A percentile compares a stretch with the other conserved stretches of the same genome.
Evolutionary conservation across 192 early-diverging fungal species (phyloP).

Genomic region (Backusella tuberculispora): DNA sequence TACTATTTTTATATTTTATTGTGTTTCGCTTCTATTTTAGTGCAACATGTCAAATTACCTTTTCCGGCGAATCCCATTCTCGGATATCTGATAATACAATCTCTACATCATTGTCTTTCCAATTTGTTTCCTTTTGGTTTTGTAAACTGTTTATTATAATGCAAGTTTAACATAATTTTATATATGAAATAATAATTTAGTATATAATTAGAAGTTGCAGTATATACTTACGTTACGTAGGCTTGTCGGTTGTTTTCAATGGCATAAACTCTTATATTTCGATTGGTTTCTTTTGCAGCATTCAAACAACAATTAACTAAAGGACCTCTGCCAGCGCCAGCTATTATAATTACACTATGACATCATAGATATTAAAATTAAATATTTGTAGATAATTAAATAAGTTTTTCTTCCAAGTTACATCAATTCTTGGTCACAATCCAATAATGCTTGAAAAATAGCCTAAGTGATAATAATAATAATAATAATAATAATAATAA

Average conservation of each 20-base stretch:
- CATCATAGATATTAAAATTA: not conserved
- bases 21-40: slow-evolving; percentile 3
- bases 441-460: slow-evolving; percentile 60
- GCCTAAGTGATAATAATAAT: slow-evolving; percentile 42
- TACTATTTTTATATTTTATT: not conserved
- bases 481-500: too few relatives aligned
- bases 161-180: not conserved
- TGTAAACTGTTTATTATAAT: slow-evolving; percentile 57
- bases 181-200: not conserved
- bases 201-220: not conserved
- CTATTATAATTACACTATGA: slow-evolving; percentile 83
- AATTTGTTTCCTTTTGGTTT: slow-evolving; percentile 69
- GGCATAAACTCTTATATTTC: slow-evolving; percentile 75
- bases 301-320: slow-evolving; percentile 86
- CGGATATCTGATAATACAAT: slow-evolving; percentile 94
- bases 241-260: slow-evolving; percentile 98
- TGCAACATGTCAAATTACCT: slow-evolving; percentile 41
- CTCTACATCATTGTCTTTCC: slow-evolving; percentile 78
- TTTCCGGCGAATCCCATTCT: slow-evolving; percentile 69
- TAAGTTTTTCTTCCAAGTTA: slow-evolving; percentile 46
- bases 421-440: slow-evolving; percentile 48
- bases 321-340: slow-evolving; percentile 95
- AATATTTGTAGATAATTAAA: not conserved
- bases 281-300: slow-evolving; percentile 67
- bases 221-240: slow-evolving; percentile 68